phyloP scores from a whole-genome alignment of 1,284 basidiomycete genomes.

The Trichosporon asahii region DNA sequence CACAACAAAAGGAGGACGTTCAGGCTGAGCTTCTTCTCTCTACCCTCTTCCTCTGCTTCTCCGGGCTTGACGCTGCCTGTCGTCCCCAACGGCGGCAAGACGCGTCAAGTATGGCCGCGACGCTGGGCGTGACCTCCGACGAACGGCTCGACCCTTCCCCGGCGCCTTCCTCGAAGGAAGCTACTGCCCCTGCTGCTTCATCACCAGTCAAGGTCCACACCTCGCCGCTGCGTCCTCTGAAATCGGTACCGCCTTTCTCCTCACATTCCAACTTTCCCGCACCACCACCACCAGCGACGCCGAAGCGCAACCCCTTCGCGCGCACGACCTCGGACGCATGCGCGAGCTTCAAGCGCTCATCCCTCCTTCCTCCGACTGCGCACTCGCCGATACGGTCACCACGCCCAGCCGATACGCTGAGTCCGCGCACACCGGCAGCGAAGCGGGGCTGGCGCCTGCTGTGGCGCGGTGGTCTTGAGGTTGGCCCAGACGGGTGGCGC shows the following conservation, averaged over 20 bases:
- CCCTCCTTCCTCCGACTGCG: slow-evolving; percentile 3
- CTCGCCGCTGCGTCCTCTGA: background rate
- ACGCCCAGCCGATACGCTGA: background rate
- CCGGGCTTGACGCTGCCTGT: background rate
- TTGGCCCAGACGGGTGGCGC: slow-evolving; percentile 47
- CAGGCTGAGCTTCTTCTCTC: background rate
- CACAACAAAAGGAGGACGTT: background rate
- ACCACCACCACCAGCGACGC: background rate
- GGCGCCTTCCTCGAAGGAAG: background rate
- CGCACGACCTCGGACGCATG: slow-evolving; percentile 6
- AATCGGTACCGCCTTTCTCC: background rate
- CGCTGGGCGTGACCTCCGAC: background rate
- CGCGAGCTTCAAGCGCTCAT: slow-evolving; percentile 4
- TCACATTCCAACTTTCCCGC: background rate
- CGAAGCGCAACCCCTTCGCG: slow-evolving; percentile 17
- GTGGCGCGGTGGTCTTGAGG: slow-evolving; percentile 50
- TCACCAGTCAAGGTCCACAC: background rate
- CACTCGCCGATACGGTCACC: background rate
- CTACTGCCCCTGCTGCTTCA: background rate
- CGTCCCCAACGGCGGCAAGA: background rate
- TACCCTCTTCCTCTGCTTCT: background rate
- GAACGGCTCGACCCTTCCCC: background rate
- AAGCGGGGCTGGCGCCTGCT: slow-evolving; percentile 42
- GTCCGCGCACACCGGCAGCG: background rate
- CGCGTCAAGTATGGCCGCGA: background rate